phyloP scores from a whole-genome alignment of 257 asterid species.

The Primulina huaijiensis region DNA sequence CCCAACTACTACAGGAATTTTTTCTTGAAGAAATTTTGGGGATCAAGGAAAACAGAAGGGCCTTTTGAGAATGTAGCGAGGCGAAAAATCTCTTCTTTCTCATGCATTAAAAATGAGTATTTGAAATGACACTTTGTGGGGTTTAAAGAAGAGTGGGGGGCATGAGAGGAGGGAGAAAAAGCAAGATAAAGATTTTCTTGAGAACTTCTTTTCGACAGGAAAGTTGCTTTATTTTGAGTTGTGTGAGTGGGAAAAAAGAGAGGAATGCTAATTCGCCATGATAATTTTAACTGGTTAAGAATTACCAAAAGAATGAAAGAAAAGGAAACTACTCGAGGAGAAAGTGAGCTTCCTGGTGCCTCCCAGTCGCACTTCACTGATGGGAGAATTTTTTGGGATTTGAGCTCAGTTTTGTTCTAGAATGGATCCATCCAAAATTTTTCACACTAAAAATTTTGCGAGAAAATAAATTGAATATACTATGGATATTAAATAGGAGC shows the following conservation, averaged over 20 bases:
- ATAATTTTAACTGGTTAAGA: slow-evolving; percentile 3
- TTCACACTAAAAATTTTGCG: too few relatives aligned
- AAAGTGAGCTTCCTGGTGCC: slow-evolving; percentile 4
- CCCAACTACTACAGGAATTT: neutral
- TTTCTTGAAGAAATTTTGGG: neutral
- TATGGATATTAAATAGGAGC: too few relatives aligned
- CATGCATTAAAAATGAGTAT: slow-evolving; percentile 24
- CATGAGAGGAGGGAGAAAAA: slow-evolving; percentile 33
- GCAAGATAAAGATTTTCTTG: slow-evolving; percentile 32
- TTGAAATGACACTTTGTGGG: slow-evolving; percentile 22
- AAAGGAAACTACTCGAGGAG: neutral
- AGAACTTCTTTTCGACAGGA: slow-evolving; percentile 23
- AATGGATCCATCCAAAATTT: too few relatives aligned
- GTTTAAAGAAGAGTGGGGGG: slow-evolving; percentile 33
- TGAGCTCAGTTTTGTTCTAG: neutral
- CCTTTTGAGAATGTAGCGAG: slow-evolving; percentile 16
- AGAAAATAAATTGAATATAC: too few relatives aligned
- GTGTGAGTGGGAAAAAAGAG: slow-evolving; percentile 35
- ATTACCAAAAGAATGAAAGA: neutral
- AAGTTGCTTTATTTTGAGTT: slow-evolving; percentile 49
- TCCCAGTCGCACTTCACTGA: neutral
- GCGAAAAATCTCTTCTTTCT: neutral
- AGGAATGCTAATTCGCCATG: slow-evolving; percentile 10
- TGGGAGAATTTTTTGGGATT: neutral
- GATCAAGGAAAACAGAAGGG: slow-evolving; percentile 7